Percentiles rank a stretch among this genome's conserved stretches.
Evolutionary conservation across 2,329 filamentous ascomycete genomes (phyloP).

Genomic region (Fusarium sp.): DNA sequence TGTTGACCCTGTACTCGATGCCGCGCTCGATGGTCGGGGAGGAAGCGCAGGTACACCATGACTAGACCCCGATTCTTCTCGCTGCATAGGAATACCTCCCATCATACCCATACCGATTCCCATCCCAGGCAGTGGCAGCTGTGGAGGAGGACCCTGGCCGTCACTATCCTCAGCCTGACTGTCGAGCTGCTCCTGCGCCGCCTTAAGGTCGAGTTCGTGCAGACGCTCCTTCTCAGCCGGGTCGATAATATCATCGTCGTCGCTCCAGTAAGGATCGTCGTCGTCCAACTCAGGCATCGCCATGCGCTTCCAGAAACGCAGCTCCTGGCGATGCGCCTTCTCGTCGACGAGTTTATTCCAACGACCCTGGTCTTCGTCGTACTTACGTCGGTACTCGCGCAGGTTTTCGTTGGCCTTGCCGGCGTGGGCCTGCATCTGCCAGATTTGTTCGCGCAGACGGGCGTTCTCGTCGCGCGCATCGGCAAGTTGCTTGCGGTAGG

Average conservation of each 20-base stretch:
- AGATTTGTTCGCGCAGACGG: conserved; percentile 73
- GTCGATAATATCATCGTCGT: conserved; percentile 74
- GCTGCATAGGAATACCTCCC: conserved; percentile 56
- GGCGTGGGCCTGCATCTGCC: conserved; percentile 74
- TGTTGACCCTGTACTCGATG: conserved; percentile 59
- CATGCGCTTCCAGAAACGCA: conserved; percentile 75
- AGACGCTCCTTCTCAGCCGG: conserved; percentile 69
- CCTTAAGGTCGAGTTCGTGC: conserved; percentile 62
- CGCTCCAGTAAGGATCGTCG: conserved; percentile 72
- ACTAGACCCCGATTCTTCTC: conserved; percentile 50
- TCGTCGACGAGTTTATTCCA: conserved; percentile 67
- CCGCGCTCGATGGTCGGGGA: conserved; percentile 55
- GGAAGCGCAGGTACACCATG: conserved; percentile 50
- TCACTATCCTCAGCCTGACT: conserved; percentile 53
- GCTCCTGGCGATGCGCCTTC: conserved; percentile 66
- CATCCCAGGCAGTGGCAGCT: conserved; percentile 41
- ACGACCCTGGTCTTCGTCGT: conserved; percentile 67
- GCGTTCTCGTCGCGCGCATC: conserved; percentile 74
- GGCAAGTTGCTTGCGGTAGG: conserved; percentile 73
- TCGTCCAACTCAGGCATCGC: conserved; percentile 71
- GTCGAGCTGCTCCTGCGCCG: conserved; percentile 56
- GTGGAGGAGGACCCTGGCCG: conserved; percentile 43
- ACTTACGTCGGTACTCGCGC: conserved; percentile 66
- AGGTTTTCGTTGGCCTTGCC: conserved; percentile 68
- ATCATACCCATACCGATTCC: conserved; percentile 48